phyloP scores from a whole-genome alignment of 441 rosid species.

The Syzygium syzygioides region DNA sequence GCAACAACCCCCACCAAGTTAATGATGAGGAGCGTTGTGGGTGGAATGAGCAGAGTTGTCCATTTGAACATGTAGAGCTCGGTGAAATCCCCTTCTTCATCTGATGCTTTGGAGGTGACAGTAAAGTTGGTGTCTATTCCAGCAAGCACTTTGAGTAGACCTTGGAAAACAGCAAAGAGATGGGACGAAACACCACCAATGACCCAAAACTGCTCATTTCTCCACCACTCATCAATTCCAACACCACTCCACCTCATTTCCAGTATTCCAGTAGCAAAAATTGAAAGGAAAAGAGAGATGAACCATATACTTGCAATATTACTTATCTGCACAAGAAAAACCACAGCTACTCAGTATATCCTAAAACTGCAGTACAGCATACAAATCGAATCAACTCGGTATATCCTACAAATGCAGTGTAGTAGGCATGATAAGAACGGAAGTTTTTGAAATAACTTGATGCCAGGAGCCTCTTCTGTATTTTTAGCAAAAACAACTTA shows the following conservation, averaged over 20 bases:
- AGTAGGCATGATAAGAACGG: not conserved
- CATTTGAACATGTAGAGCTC: conserved; percentile 18
- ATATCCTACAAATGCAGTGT: not conserved
- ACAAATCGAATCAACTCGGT: not conserved
- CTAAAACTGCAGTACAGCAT: not conserved
- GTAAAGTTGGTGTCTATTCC: conserved; percentile 17
- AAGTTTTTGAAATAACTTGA: not conserved
- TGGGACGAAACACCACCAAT: conserved; percentile 15
- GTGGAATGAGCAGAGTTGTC: conserved; percentile 19
- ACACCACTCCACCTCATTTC: conserved; percentile 16
- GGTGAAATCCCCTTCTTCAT: conserved; percentile 8
- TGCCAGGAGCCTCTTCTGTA: not conserved
- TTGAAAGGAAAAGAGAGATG: conserved; percentile 10
- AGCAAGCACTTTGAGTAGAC: conserved; percentile 13
- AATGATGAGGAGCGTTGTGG: conserved; percentile 12
- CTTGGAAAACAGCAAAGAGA: conserved; percentile 15
- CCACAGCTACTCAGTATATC: not conserved
- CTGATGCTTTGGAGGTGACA: conserved; percentile 12
- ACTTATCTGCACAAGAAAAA: conserved; percentile 4
- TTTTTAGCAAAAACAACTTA: not conserved
- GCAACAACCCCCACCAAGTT: conserved; percentile 16
- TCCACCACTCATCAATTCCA: conserved; percentile 16
- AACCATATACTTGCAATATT: conserved; percentile 15
- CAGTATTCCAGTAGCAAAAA: conserved; percentile 12
- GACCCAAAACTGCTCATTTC: conserved; percentile 16